Percentiles rank a stretch among this genome's conserved stretches.
Conservation (phyloP, 805 yeast genomes). For the Metschnikowia vanudenii region DNA sequence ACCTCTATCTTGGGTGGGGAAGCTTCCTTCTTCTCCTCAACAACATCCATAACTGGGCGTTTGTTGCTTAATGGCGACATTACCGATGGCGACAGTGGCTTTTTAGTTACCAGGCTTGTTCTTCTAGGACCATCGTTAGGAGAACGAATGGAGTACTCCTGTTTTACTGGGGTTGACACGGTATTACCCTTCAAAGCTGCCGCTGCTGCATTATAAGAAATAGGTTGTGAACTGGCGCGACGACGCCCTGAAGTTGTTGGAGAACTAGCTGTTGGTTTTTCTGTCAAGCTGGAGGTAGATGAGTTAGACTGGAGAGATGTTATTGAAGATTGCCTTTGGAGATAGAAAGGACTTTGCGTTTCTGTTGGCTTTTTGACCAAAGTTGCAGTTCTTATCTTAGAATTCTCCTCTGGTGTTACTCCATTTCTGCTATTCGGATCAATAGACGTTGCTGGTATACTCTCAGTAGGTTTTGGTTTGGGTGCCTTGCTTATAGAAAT, state of each 20-base stretch:
- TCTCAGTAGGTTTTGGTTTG: neutral
- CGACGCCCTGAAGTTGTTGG: slow-evolving; percentile 24
- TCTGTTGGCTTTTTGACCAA: neutral
- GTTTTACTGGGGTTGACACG: slow-evolving; percentile 1
- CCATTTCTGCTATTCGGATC: neutral
- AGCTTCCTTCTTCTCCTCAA: slow-evolving; percentile 16
- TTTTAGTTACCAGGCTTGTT: slow-evolving; percentile 8
- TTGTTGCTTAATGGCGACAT: slow-evolving; percentile 11
- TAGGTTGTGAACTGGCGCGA: slow-evolving; percentile 40
- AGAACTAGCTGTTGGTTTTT: slow-evolving; percentile 10
- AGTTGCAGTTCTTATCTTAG: neutral
- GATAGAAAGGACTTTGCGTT: slow-evolving; percentile 3
- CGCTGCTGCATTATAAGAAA: slow-evolving; percentile 27
- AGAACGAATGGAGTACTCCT: slow-evolving; percentile 13
- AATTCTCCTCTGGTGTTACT: neutral
- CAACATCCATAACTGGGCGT: slow-evolving; percentile 9
- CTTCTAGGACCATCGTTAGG: slow-evolving; percentile 18
- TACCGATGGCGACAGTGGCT: slow-evolving; percentile 3
- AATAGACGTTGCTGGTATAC: neutral
- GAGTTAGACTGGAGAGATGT: slow-evolving; percentile 10
- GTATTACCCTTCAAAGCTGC: slow-evolving; percentile 25
- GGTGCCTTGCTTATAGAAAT: neutral
- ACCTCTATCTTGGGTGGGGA: slow-evolving; percentile 5
- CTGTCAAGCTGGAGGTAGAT: slow-evolving; percentile 3
- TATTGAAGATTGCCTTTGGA: slow-evolving; percentile 9